Evolutionary conservation across 1,284 basidiomycete species (phyloP).

Genomic region (Lignosus rhinocerotis): DNA sequence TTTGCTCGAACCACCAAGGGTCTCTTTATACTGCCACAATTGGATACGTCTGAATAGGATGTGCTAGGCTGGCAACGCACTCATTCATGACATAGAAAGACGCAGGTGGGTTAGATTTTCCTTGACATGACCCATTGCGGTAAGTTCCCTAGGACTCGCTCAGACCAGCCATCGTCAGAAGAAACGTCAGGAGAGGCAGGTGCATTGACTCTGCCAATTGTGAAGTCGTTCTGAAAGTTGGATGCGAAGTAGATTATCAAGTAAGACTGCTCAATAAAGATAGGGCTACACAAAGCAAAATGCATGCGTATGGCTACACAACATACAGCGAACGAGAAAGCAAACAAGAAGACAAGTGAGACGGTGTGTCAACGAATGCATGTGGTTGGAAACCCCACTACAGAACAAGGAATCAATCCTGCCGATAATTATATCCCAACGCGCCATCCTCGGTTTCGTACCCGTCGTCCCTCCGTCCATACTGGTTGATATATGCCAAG

Average conservation of each 20-base stretch:
- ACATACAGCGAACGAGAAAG: background rate
- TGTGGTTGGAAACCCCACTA: background rate
- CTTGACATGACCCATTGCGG: no score
- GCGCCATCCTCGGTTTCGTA: constrained; percentile 16
- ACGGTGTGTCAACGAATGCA: background rate
- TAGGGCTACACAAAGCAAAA: background rate
- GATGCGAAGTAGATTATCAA: background rate
- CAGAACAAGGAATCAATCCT: constrained; percentile 3
- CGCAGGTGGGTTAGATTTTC: no score
- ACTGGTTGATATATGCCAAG: constrained; percentile 10
- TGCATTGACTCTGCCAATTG: no score
- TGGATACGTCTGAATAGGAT: no score
- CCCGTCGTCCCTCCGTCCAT: constrained; percentile 17
- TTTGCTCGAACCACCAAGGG: no score
- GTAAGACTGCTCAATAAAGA: background rate
- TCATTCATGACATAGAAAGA: no score
- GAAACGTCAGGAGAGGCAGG: no score
- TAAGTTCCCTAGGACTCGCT: no score
- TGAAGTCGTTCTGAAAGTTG: no score
- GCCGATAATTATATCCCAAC: constrained; percentile 8
- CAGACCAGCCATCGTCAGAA: no score
- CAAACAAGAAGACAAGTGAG: background rate
- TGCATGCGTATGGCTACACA: background rate
- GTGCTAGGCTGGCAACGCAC: no score
- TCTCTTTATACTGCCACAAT: no score